These are phyloP conservation scores for Papiliotrema fonsecae DNA, from an alignment of 1,284 basidiomycete genomes.

Conservation along the genomic window DNA sequence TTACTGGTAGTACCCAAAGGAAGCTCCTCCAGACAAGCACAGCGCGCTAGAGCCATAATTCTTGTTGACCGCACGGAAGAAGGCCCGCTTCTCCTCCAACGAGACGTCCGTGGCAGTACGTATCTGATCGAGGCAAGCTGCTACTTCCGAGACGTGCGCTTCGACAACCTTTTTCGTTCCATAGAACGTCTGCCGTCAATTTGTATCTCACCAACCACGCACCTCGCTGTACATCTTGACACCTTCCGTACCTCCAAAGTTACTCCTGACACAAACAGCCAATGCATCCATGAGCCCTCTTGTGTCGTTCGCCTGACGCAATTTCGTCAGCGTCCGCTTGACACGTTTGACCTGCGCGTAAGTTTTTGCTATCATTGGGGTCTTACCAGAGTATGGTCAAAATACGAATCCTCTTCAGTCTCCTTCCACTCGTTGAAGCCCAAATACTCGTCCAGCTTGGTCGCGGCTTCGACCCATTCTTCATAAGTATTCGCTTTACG, in stretches of 20 bases:
- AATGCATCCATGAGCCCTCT: slow-evolving; percentile 83
- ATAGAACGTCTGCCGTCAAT: slow-evolving; percentile 61
- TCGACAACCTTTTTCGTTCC: slow-evolving; percentile 85
- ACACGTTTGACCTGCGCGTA: slow-evolving; percentile 34
- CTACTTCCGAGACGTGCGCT: slow-evolving; percentile 79
- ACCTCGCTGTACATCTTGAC: slow-evolving; percentile 85
- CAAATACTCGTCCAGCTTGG: slow-evolving; percentile 72
- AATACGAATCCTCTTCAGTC: slow-evolving; percentile 75
- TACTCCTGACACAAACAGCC: slow-evolving; percentile 84
- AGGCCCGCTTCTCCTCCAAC: slow-evolving; percentile 81
- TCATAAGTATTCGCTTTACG: slow-evolving; percentile 68
- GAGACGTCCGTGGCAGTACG: slow-evolving; percentile 67
- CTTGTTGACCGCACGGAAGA: slow-evolving; percentile 82
- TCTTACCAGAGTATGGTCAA: slow-evolving; percentile 79
- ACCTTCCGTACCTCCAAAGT: slow-evolving; percentile 94
- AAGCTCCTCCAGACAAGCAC: slow-evolving; percentile 89
- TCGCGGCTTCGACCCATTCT: slow-evolving; percentile 76
- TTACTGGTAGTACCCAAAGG: slow-evolving; percentile 73
- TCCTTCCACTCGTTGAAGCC: slow-evolving; percentile 84
- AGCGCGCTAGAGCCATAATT: slow-evolving; percentile 88
- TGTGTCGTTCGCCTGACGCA: slow-evolving; percentile 58
- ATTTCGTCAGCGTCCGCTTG: slow-evolving; percentile 30
- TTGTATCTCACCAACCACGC: not conserved
- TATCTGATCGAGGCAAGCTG: slow-evolving; percentile 66
- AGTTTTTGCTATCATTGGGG: not conserved